Evolutionary conservation across 345 rosid genomes (phyloP).

Genomic region (Salix exigua): DNA sequence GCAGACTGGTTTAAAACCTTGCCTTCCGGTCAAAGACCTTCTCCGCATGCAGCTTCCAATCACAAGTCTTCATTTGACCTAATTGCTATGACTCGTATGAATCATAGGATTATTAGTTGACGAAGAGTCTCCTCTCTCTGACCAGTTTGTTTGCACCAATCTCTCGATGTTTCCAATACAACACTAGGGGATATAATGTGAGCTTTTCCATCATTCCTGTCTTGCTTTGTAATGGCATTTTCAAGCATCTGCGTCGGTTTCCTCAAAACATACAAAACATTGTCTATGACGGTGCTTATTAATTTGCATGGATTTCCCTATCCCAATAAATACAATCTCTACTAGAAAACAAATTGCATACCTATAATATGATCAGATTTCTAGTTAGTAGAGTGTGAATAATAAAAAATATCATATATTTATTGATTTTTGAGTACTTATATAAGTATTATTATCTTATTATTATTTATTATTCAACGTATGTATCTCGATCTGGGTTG

Average conservation of each 20-base stretch:
- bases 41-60: not conserved
- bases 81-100: not conserved
- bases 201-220: not conserved
- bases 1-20: not conserved
- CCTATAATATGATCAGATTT: too few species aligned
- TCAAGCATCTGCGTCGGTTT: slow-evolving; percentile 20
- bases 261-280: slow-evolving; percentile 1
- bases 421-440: too few species aligned
- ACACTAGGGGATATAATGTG: slow-evolving; percentile 13
- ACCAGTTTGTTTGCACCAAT: not conserved
- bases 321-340: not conserved
- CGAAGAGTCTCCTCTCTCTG: not conserved
- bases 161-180: slow-evolving; percentile 14
- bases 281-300: not conserved
- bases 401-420: too few species aligned
- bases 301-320: not conserved
- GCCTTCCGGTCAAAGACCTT: not conserved
- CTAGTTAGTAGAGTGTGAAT: too few species aligned
- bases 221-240: slow-evolving; percentile 18
- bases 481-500: too few species aligned
- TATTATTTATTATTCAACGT: too few species aligned
- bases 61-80: not conserved
- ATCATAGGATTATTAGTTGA: not conserved
- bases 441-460: too few species aligned
- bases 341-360: too few species aligned